Evolutionary conservation across 179 eudicot species (phyloP).

Genomic region (Nepenthes alata): DNA sequence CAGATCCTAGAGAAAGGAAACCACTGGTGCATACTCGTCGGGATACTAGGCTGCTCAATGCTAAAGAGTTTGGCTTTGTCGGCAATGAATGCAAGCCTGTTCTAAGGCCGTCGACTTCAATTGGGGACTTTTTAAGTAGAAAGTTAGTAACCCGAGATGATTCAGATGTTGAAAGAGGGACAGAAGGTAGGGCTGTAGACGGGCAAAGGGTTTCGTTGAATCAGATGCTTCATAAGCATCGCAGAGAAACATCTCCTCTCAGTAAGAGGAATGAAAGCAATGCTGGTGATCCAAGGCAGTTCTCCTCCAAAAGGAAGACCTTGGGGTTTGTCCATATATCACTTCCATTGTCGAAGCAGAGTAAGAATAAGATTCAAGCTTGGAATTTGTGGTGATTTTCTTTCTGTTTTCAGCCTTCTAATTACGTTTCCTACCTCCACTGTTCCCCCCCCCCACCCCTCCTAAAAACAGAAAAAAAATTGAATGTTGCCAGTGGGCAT

Average conservation of each 20-base stretch:
- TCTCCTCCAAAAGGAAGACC: conserved; percentile 27
- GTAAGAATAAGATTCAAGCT: conserved; percentile 25
- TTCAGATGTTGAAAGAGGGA: conserved; percentile 11
- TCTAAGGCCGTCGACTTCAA: conserved; percentile 20
- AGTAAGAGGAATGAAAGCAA: conserved; percentile 12
- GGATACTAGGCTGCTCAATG: conserved; percentile 22
- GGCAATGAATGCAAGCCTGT: conserved; percentile 8
- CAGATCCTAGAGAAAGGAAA: conserved; percentile 8
- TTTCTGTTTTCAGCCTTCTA: neutral
- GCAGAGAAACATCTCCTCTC: conserved; percentile 12
- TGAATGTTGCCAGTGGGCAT: conserved; percentile 4
- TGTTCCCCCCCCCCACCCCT: neutral
- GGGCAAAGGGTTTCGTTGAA: conserved; percentile 31
- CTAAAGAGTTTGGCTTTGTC: conserved; percentile 7
- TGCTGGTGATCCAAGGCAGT: conserved; percentile 10
- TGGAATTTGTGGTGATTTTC: conserved; percentile 15
- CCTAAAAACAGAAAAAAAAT: neutral
- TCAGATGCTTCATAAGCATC: conserved; percentile 24
- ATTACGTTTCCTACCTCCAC: conserved; percentile 9
- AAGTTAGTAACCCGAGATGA: conserved; percentile 24
- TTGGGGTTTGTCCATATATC: conserved; percentile 25
- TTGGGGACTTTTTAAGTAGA: conserved; percentile 23
- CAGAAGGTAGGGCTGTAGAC: conserved; percentile 5
- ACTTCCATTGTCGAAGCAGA: conserved; percentile 20
- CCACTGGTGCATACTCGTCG: conserved; percentile 10